These are phyloP conservation scores for Emericellopsis cladophorae DNA, from an alignment of 2,329 filamentous ascomycete species.

Conservation along the genomic window DNA sequence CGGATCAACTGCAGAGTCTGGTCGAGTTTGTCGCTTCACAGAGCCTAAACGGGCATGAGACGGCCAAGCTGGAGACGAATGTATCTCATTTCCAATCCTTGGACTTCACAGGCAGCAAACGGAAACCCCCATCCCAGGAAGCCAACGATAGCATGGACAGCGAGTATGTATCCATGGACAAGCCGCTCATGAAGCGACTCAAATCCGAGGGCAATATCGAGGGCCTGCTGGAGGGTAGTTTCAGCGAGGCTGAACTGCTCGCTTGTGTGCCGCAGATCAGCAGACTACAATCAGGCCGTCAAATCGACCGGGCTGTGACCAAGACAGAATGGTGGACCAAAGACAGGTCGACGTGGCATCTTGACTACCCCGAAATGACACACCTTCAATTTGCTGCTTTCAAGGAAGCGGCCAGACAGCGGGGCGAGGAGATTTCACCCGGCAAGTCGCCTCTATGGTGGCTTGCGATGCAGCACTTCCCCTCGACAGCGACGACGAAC, in stretches of 20 bases:
- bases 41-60: conserved; percentile 31
- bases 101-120: conserved; percentile 39
- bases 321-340: conserved; percentile 47
- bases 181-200: conserved; percentile 41
- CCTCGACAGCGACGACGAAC: conserved; percentile 20
- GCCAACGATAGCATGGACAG: conserved; percentile 37
- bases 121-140: conserved; percentile 33
- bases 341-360: conserved; percentile 43
- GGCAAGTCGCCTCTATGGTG: conserved; percentile 39
- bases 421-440: conserved; percentile 40
- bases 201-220: conserved; percentile 34
- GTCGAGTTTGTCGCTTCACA: conserved; percentile 41
- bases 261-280: conserved; percentile 35
- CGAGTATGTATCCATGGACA: conserved; percentile 17
- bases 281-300: conserved; percentile 36
- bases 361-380: conserved; percentile 52
- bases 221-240: conserved; percentile 16
- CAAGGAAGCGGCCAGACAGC: conserved; percentile 32
- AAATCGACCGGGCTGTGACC: conserved; percentile 42
- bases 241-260: conserved; percentile 32
- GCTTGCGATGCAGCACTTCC: conserved; percentile 46
- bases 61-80: neutral
- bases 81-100: conserved; percentile 15
- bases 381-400: conserved; percentile 45
- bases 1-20: conserved; percentile 36